Evolutionary conservation across 176 grass and related monocot genomes (phyloP), one percentile per base, ranked within the genome.

Genomic region (Lolium rigidum): DNA sequence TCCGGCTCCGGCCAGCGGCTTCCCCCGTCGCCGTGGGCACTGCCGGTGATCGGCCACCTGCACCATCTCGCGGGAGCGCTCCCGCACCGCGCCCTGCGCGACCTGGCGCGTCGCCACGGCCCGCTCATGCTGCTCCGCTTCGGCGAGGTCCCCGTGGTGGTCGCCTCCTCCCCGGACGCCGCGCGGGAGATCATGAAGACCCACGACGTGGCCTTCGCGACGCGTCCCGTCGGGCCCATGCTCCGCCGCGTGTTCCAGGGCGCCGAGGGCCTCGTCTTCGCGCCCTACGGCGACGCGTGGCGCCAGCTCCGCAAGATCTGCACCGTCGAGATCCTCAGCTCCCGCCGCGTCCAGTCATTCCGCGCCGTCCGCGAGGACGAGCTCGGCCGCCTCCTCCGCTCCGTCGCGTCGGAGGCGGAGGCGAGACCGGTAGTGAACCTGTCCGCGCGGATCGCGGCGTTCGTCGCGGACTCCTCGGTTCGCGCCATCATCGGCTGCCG

Each of bases 141-240:
- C 79, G 41, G 79, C 6, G 56, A 55, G 81, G 17, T 82, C 84
- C 46, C 69, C 18, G 74, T 47, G 3, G 65, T 94, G 48, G 66
- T 94, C 16, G 80, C 90, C 17, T 90, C 88, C 0, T 92, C 92
- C 4, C 52, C 82, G n/a, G 88, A 88, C 12, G 85, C 86, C 13
- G 92, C 92, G 7, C 84, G 70, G 18, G 94, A 97, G 86, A 70
- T 97, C 74, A 88, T 92, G 85, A 88, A 59, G 70, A 89, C 88
- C 60, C 88, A 92, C 39, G 92, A 97, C 85, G 50, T 83, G 17
- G 60, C 37, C 10, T 94, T 97, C 50, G 76, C 94, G 12, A 72
- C 69, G 39, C 68, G 68, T 10, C 68, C 68, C 18, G 4, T 71
- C 68, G 39, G 68, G 68, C 68, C 68, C 39, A 71, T 71, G 68